Percentiles rank a stretch among this genome's conserved stretches.
These are phyloP conservation scores for Leishmania mexicana DNA, from an alignment of 208 protist species.

Conservation along the genomic window DNA sequence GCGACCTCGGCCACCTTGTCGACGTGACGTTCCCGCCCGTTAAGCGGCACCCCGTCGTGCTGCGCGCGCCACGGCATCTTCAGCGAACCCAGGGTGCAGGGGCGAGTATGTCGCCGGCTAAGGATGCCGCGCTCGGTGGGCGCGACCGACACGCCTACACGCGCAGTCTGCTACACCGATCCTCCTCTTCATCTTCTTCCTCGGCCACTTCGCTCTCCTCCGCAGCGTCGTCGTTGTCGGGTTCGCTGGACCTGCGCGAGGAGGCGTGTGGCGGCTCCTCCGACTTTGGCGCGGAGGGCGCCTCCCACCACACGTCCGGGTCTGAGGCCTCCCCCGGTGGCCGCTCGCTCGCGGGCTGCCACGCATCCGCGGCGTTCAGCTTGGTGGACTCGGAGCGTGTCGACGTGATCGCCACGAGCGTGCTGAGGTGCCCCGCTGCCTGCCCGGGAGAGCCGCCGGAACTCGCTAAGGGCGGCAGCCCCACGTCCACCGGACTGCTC, in stretches of 20 bases:
- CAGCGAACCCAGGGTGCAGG: constrained; percentile 2
- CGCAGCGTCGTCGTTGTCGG: not conserved
- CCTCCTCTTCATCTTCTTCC: constrained; percentile 15
- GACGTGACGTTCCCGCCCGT: constrained; percentile 87
- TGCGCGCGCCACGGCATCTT: constrained; percentile 16
- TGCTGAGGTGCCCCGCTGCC: not conserved
- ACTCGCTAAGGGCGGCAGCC: not conserved
- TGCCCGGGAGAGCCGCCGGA: not conserved
- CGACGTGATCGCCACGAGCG: not conserved
- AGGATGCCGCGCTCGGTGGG: not conserved
- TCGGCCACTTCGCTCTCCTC: constrained; percentile 6
- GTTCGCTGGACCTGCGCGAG: constrained; percentile 4
- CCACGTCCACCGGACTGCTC: not conserved
- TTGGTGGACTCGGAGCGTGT: constrained; percentile 16
- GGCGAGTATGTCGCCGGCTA: not conserved
- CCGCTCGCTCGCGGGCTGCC: not conserved
- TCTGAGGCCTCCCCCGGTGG: not conserved
- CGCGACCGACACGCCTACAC: constrained; percentile 19
- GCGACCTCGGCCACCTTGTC: constrained; percentile 75
- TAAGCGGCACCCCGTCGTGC: constrained; percentile 14
- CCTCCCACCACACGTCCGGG: not conserved
- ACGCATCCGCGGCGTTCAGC: constrained; percentile 22
- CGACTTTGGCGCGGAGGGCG: not conserved
- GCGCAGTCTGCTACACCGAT: constrained; percentile 22
- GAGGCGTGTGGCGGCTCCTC: not conserved